Conservation (phyloP, 192 early-diverging fungal species). For the Lunasporangiospora selenospora region DNA sequence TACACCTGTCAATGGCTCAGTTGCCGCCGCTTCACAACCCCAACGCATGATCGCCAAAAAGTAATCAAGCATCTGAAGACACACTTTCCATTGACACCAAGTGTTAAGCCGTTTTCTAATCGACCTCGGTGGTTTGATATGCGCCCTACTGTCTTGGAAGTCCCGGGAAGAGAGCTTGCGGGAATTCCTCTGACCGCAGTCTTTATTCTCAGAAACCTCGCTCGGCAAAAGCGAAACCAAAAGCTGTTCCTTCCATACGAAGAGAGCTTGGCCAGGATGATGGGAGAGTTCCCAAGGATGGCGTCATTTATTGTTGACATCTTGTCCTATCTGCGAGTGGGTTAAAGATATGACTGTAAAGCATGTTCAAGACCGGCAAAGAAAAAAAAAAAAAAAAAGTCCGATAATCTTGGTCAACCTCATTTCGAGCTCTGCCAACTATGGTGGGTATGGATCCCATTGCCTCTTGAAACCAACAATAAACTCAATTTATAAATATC, state of each 20-base stretch:
- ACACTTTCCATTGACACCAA: slow-evolving; percentile 55
- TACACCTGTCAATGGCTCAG: slow-evolving; percentile 61
- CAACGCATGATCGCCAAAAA: slow-evolving; percentile 31
- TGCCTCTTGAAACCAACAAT: too few species aligned
- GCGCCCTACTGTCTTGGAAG: slow-evolving; percentile 50
- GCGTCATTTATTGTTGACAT: slow-evolving; percentile 55
- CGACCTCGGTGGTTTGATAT: slow-evolving; percentile 38
- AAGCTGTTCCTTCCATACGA: slow-evolving; percentile 59
- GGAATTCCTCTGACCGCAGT: slow-evolving; percentile 66
- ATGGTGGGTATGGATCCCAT: too few species aligned
- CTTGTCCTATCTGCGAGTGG: slow-evolving; percentile 49
- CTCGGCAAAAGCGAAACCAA: slow-evolving; percentile 50
- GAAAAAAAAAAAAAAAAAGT: slow-evolving; percentile 1
- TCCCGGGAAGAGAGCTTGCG: slow-evolving; percentile 38
- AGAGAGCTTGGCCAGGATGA: slow-evolving; percentile 52
- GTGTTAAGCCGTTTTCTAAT: slow-evolving; percentile 34
- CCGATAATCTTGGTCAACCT: not conserved
- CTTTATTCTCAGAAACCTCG: slow-evolving; percentile 59
- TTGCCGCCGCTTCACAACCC: slow-evolving; percentile 49
- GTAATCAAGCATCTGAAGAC: slow-evolving; percentile 58
- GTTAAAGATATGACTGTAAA: slow-evolving; percentile 15
- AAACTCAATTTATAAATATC: too few species aligned
- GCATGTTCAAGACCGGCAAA: too few species aligned
- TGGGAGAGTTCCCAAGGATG: slow-evolving; percentile 57
- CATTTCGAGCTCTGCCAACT: too few species aligned